Evolutionary conservation across 2,329 filamentous ascomycete species (phyloP).

Genomic region (Bipolaris bicolor): DNA sequence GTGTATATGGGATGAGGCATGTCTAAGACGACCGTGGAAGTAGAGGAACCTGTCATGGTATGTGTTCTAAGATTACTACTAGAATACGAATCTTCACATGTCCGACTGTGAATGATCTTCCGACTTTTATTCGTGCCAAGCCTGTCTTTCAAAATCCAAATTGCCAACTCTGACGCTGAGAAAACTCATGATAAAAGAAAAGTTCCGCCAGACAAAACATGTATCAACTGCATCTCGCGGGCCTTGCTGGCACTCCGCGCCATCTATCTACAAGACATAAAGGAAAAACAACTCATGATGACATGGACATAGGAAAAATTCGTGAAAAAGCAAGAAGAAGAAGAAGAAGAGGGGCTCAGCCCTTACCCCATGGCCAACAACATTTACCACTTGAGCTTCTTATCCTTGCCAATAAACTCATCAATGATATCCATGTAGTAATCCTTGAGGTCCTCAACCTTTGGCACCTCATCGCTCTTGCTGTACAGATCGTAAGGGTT

Average conservation of each 20-base stretch:
- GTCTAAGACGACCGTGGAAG: not conserved
- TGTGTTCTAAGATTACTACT: not conserved
- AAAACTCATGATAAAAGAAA: not conserved
- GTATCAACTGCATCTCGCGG: not conserved
- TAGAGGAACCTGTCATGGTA: not conserved
- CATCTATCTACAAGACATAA: not conserved
- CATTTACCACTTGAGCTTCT: slow-evolving; percentile 70
- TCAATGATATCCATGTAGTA: slow-evolving; percentile 59
- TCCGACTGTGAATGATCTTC: not conserved
- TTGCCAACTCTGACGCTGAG: not conserved
- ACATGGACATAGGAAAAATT: not conserved
- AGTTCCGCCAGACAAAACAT: not conserved
- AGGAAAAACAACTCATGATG: not conserved
- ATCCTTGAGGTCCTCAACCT: slow-evolving; percentile 76
- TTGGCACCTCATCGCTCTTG: slow-evolving; percentile 83
- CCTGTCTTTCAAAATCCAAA: not conserved
- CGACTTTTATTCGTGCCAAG: not conserved
- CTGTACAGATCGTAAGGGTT: slow-evolving; percentile 93
- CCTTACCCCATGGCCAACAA: not conserved
- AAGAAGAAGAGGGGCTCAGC: not conserved
- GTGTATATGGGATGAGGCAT: not conserved
- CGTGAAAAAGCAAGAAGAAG: not conserved
- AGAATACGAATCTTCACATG: not conserved
- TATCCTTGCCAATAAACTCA: slow-evolving; percentile 70
- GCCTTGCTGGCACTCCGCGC: slow-evolving; percentile 4